Evolutionary conservation across 257 asterid species (phyloP).

Genomic region (Nicotiana tomentosiformis): DNA sequence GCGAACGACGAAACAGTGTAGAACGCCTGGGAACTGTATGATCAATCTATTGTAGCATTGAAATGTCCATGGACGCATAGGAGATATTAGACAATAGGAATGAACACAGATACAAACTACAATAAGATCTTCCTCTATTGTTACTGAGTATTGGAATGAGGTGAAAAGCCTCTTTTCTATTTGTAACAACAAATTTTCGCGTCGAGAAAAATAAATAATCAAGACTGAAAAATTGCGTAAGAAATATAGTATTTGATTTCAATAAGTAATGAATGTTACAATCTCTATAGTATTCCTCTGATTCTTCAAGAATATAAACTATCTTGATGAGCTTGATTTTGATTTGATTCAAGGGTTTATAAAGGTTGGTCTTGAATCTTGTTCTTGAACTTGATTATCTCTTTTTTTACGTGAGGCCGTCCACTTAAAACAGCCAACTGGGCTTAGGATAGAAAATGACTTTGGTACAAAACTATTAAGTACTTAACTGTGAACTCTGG

Average conservation of each 20-base stretch:
- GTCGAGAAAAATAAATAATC: no score
- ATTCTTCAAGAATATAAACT: no score
- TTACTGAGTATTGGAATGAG: neutral
- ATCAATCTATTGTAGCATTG: constrained; percentile 21
- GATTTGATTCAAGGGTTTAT: no score
- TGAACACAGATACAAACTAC: constrained; percentile 32
- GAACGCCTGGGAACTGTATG: neutral
- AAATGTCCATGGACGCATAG: constrained; percentile 61
- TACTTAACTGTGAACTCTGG: no score
- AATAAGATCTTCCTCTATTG: neutral
- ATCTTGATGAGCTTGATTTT: no score
- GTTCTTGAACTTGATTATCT: no score
- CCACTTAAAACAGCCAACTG: neutral
- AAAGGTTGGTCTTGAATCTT: no score
- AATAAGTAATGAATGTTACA: no score
- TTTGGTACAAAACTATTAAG: neutral
- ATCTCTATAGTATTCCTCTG: no score
- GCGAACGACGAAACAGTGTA: neutral
- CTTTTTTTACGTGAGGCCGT: neutral
- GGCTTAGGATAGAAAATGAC: neutral
- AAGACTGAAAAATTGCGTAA: no score
- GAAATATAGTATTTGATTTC: no score
- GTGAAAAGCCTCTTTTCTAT: neutral
- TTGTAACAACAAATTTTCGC: no score
- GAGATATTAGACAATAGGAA: constrained; percentile 34